These are phyloP conservation scores for Grammothele lineata DNA, from an alignment of 768 basidiomycete species.

Conservation along the genomic window DNA sequence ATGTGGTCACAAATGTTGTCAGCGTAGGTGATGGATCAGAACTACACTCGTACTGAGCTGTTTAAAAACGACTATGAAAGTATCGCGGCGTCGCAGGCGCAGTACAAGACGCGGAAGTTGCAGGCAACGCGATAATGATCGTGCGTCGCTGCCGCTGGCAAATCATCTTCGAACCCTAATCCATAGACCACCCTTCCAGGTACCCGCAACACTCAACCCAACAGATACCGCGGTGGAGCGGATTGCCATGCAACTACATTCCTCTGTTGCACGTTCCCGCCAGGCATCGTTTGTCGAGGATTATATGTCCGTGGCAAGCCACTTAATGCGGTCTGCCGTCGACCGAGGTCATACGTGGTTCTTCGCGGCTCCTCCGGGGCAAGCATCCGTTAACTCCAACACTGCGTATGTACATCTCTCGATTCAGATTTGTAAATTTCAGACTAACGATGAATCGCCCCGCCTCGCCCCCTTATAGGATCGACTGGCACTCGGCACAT, in stretches of 20 bases:
- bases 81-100: slow-evolving; percentile 13
- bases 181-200: no score
- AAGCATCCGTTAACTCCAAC: slow-evolving; percentile 13
- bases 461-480: slow-evolving; percentile 3
- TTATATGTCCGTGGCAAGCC: slow-evolving; percentile 14
- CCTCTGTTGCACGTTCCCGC: no score
- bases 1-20: slow-evolving; percentile 24
- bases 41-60: no score
- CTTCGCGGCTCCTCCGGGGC: slow-evolving; percentile 5
- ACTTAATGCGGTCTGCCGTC: slow-evolving; percentile 7
- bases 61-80: background rate
- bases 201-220: no score
- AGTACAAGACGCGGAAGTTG: slow-evolving; percentile 2
- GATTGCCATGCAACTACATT: no score
- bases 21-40: slow-evolving; percentile 26
- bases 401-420: slow-evolving; percentile 3
- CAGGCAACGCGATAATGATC: slow-evolving; percentile 15
- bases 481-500: slow-evolving; percentile 13
- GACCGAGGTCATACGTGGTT: slow-evolving; percentile 3
- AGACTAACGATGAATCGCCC: no score
- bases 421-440: no score
- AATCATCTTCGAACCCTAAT: no score
- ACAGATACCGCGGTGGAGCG: no score
- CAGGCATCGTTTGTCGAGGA: slow-evolving; percentile 1
- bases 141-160: slow-evolving; percentile 1